Percentiles rank a stretch among this genome's conserved stretches.
These are phyloP conservation scores for Kluyveromyces siamensis DNA, from an alignment of 805 yeast genomes.

Conservation along the genomic window DNA sequence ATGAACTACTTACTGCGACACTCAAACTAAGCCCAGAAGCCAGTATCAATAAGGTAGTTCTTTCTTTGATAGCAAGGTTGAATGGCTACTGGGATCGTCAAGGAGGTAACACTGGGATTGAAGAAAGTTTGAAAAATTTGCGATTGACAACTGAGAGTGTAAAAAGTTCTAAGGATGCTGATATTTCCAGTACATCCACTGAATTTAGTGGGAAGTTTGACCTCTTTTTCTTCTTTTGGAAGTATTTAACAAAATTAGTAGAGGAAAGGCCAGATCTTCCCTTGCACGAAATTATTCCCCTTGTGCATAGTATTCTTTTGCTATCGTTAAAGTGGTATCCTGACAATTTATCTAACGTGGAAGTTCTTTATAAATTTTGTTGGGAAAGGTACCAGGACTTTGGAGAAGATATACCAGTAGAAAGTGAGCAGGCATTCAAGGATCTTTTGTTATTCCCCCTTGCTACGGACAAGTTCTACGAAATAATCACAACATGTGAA, in stretches of 20 bases:
- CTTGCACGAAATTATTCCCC: constrained; percentile 51
- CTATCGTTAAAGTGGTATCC: constrained; percentile 63
- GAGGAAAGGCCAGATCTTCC: constrained; percentile 57
- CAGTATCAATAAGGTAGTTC: constrained; percentile 54
- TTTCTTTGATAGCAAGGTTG: constrained; percentile 65
- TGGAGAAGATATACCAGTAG: constrained; percentile 13
- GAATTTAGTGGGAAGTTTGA: constrained; percentile 14
- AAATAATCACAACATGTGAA: constrained; percentile 16
- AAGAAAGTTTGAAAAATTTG: constrained; percentile 4
- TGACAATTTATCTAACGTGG: constrained; percentile 47
- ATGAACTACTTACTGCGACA: constrained; percentile 55
- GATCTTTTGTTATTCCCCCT: constrained; percentile 11
- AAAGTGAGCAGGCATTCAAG: constrained; percentile 12
- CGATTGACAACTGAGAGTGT: constrained; percentile 4
- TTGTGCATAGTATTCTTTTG: constrained; percentile 57
- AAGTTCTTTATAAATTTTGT: constrained; percentile 52
- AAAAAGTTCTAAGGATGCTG: constrained; percentile 7
- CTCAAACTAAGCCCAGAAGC: constrained; percentile 61
- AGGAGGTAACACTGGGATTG: constrained; percentile 4
- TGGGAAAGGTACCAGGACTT: constrained; percentile 31
- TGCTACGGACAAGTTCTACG: constrained; percentile 6
- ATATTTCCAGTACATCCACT: constrained; percentile 3
- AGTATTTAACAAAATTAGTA: constrained; percentile 47
- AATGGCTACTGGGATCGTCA: constrained; percentile 13
- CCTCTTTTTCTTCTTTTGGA: constrained; percentile 59